Percentiles rank a stretch among this genome's conserved stretches.
These are phyloP conservation scores for Peronospora farinosa DNA, from an alignment of 352 stramenopile genomes.

Conservation along the genomic window DNA sequence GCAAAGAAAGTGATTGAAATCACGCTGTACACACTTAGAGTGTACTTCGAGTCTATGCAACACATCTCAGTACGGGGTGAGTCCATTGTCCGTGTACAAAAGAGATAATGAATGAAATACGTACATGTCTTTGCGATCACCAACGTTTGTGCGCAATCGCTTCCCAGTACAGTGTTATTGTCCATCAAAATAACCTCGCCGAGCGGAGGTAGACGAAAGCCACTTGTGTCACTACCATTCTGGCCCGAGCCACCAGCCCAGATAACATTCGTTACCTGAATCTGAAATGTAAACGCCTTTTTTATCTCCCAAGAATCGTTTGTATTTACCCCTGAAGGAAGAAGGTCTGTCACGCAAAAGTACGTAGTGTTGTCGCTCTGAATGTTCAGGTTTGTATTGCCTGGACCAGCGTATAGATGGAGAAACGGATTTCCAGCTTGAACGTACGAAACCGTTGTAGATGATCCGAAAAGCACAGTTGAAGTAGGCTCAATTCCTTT, in stretches of 20 bases:
- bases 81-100: not conserved
- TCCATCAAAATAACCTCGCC: slow-evolving; percentile 61
- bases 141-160: slow-evolving; percentile 63
- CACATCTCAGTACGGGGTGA: slow-evolving; percentile 8
- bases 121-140: slow-evolving; percentile 57
- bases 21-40: slow-evolving; percentile 79
- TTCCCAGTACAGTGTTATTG: slow-evolving; percentile 41
- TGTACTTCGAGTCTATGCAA: slow-evolving; percentile 49
- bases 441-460: slow-evolving; percentile 45
- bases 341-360: slow-evolving; percentile 64
- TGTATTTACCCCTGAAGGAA: slow-evolving; percentile 49
- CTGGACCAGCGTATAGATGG: slow-evolving; percentile 53
- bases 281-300: slow-evolving; percentile 65
- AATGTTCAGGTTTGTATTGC: slow-evolving; percentile 43
- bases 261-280: slow-evolving; percentile 50
- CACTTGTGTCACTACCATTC: slow-evolving; percentile 15
- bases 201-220: slow-evolving; percentile 42
- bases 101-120: slow-evolving; percentile 17
- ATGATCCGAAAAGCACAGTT: slow-evolving; percentile 44
- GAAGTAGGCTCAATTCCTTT: slow-evolving; percentile 41
- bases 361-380: slow-evolving; percentile 57
- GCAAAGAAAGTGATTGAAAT: slow-evolving; percentile 83
- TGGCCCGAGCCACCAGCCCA: slow-evolving; percentile 31
- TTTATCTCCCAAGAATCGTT: slow-evolving; percentile 68
- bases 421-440: slow-evolving; percentile 76